These are phyloP conservation scores for Ogataea parapolymorpha DNA, from an alignment of 805 yeast species.

Conservation along the genomic window DNA sequence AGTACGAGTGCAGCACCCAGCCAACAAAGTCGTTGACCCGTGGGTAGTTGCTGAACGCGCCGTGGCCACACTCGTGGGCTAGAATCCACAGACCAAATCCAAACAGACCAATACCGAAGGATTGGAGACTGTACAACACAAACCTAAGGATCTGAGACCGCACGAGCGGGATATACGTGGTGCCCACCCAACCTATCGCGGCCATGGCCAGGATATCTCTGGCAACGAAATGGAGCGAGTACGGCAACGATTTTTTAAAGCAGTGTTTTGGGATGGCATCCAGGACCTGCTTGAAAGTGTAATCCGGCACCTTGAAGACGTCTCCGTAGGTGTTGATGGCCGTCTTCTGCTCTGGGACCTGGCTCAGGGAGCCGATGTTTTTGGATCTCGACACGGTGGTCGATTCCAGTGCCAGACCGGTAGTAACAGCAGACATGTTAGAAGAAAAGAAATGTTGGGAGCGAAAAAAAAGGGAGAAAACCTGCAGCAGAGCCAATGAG, in stretches of 20 bases:
- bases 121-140: constrained; percentile 40
- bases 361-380: constrained; percentile 24
- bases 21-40: constrained; percentile 54
- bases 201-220: constrained; percentile 49
- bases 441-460: constrained; percentile 1
- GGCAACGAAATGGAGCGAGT: constrained; percentile 49
- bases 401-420: constrained; percentile 12
- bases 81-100: constrained; percentile 61
- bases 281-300: constrained; percentile 54
- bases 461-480: constrained; percentile 1
- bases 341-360: constrained; percentile 13
- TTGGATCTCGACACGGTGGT: constrained; percentile 15
- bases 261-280: constrained; percentile 60
- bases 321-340: constrained; percentile 53
- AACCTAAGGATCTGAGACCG: constrained; percentile 35
- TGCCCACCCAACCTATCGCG: constrained; percentile 41
- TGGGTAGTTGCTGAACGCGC: constrained; percentile 55
- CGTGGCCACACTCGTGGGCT: constrained; percentile 66
- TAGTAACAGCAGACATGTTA: constrained; percentile 14
- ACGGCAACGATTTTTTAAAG: constrained; percentile 49
- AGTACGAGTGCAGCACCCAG: constrained; percentile 57
- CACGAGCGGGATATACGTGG: constrained; percentile 41
- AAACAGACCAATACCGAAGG: constrained; percentile 43
- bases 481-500: constrained; percentile 6
- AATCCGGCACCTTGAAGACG: constrained; percentile 59